Base-by-base conservation (phyloP, 805 yeast genomes). In the Teunomyces panamensis region DNA sequence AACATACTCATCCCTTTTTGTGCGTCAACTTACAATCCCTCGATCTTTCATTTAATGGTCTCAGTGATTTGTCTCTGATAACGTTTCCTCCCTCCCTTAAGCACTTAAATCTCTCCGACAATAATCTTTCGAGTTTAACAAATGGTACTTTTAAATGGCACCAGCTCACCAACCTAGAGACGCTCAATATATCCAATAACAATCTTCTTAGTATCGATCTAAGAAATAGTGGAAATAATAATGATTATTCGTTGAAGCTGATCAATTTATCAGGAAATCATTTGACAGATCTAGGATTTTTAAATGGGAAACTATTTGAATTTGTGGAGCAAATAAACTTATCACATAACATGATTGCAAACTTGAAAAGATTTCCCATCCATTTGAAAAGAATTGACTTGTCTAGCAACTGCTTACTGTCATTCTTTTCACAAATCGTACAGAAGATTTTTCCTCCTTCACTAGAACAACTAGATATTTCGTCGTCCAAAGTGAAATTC, bases 1-100 rank as follows among this genome's bases (percentile, higher is more conserved):
- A 34, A 28, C 28, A 32, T 32, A 30, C 42, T 8, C 43, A 44
- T 13, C 52, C 54, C 39, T 42, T 49, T 29, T 13, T 39, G 9
- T 43, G 41, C 28, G n/a, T n/a, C 13, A 26, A 44, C 10, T 50
- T 65, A 16, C 47, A 51, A 39, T 44, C 48, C 30, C 49, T 67
- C 13, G 64, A 67, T 50, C 50, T 67, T 34, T 64, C 70, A 3
- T 67, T 47, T 49, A 67, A 65, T 39, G 52, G 54, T 9, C 48
- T 67, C 10, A 46, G 50, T n/a, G 66, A 65, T 42, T 39, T 65
- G 14, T 29, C 55, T 4, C 11, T 34, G 10, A 39, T 65, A 5
- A 26, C 41, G 10, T 57, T 67, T 33, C 69, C 71, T 0, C 5
- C 45, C 0, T 41, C 48, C 20, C 43, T 67, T 28, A 44, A 46